phyloP scores from a whole-genome alignment of 2,329 filamentous ascomycete genomes.

The Ceratocystis destructans region DNA sequence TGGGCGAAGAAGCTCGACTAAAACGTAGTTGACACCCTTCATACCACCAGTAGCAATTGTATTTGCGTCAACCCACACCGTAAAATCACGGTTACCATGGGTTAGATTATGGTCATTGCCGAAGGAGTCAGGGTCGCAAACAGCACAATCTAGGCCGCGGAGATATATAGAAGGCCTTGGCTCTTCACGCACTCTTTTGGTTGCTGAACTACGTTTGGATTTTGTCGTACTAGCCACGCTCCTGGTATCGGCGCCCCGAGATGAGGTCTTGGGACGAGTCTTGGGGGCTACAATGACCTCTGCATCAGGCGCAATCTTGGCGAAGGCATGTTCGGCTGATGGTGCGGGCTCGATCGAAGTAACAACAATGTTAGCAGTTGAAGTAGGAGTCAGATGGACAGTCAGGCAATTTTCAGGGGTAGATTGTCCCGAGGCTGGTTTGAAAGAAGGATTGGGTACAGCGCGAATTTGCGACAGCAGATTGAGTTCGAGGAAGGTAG shows the following conservation, averaged over 20 bases:
- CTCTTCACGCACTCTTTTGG: conserved; percentile 47
- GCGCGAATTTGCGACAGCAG: conserved; percentile 85
- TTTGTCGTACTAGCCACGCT: conserved; percentile 70
- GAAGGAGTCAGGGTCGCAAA: conserved; percentile 48
- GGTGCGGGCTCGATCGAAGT: conserved; percentile 67
- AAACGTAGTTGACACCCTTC: conserved; percentile 61
- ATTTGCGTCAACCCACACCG: conserved; percentile 76
- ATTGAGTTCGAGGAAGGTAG: conserved; percentile 88
- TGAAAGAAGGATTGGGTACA: conserved; percentile 69
- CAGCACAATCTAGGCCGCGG: conserved; percentile 57
- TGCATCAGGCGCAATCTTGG: conserved; percentile 83
- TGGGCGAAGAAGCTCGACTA: conserved; percentile 76
- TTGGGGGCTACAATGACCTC: conserved; percentile 97
- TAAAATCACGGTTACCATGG: conserved; percentile 39
- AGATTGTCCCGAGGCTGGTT: conserved; percentile 35
- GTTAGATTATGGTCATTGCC: conserved; percentile 55
- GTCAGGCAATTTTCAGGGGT: conserved; percentile 64
- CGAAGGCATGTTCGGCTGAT: conserved; percentile 57
- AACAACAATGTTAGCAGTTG: conserved; percentile 81
- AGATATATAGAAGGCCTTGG: conserved; percentile 59
- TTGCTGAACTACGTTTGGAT: conserved; percentile 65
- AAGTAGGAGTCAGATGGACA: conserved; percentile 85
- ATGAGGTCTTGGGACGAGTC: conserved; percentile 53
- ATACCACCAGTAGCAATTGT: conserved; percentile 57
- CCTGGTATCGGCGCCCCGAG: conserved; percentile 46